Evolutionary conservation across 352 stramenopile species (phyloP), one percentile per base, ranked within the genome.

Genomic region (Phytophthora tentaculata): DNA sequence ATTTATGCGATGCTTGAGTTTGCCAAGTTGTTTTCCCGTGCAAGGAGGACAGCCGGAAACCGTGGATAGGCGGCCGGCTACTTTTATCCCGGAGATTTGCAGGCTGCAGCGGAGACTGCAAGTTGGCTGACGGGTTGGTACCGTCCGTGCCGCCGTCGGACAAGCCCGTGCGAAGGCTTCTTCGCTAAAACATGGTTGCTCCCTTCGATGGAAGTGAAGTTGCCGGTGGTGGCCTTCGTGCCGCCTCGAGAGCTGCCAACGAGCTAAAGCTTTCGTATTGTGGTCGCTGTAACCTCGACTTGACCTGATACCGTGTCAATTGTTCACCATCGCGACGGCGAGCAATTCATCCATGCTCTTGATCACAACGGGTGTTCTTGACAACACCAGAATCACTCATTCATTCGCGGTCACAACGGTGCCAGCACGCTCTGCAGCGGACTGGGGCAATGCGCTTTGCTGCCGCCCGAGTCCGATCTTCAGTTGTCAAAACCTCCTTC

Each of bases 241-340:
- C 37, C 19, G 54, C 53, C 45, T 45, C 19, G 41, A 61, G 37
- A 26, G 26, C 22, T 62, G 39, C 41, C 39, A 22, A 58, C 35
- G 48, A 50, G 14, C 35, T 14, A 23, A 45, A 19, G 37, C 23
- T 4, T 43, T 58, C 23, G 14, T 23, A 20, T 41, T 57, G 47
- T 5, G 24, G 8, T 39, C 50, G 50, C 54, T 24, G 43, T n/a
- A 50, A 59, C 5, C 54, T 53, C 45, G 55, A 67, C 12, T 66
- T 65, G 55, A 75, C 37, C 56, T 75, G 51, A 71, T 32, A 8
- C 28, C 57, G 24, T 61, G 24, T 61, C 61, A 24, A 52, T 49
- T 47, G 45, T 64, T 77, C 69, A 78, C 71, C 66, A 78, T 78
- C 71, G 54, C 37, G 26, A n/a, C 48, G 61, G 69, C 69, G 66